These are phyloP conservation scores for Curvularia sp. DNA, from an alignment of 2,329 filamentous ascomycete species.

Conservation along the genomic window DNA sequence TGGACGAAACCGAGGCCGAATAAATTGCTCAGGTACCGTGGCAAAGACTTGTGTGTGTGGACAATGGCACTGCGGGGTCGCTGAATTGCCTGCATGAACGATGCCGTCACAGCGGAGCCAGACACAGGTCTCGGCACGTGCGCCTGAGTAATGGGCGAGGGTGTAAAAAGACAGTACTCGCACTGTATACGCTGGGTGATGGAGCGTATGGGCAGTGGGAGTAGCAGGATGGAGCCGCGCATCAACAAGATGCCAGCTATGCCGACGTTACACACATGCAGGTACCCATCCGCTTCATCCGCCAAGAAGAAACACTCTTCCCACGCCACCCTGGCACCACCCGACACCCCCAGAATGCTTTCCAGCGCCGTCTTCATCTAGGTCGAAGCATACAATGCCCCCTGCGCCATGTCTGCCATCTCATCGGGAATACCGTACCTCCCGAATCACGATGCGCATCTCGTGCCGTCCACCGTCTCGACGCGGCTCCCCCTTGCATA, in stretches of 20 bases:
- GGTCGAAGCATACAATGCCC: too few relatives aligned
- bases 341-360: too few relatives aligned
- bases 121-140: conserved; percentile 13
- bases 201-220: neutral
- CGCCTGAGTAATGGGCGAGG: conserved; percentile 1
- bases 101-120: conserved; percentile 20
- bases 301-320: neutral
- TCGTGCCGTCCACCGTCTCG: neutral
- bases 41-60: conserved; percentile 2
- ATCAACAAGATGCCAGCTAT: neutral
- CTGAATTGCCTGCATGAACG: neutral
- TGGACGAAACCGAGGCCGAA: conserved; percentile 8
- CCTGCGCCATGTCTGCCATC: neutral
- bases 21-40: conserved; percentile 13
- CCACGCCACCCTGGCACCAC: neutral
- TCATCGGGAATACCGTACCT: neutral
- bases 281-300: conserved; percentile 1
- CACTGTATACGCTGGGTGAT: too few relatives aligned
- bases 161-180: too few relatives aligned
- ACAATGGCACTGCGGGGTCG: conserved; percentile 12
- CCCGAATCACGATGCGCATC: neutral
- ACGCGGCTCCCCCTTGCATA: conserved; percentile 17
- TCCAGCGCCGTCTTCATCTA: too few relatives aligned
- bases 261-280: neutral
- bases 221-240: neutral